phyloP scores from a whole-genome alignment of 176 grass and related monocot genomes.

The Olyra latifolia region DNA sequence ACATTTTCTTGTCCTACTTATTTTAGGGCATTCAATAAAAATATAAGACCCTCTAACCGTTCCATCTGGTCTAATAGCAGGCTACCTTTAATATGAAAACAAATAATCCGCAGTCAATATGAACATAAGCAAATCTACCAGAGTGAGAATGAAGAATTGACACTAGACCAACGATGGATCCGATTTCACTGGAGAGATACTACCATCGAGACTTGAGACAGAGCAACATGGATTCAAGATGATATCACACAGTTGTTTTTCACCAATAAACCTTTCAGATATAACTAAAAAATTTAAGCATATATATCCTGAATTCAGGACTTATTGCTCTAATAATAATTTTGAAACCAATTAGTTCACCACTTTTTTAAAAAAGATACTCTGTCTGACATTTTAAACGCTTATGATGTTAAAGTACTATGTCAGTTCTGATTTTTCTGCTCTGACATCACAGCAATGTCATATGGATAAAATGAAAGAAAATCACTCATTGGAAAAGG shows the following conservation, averaged over 20 bases:
- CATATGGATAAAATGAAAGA: neutral
- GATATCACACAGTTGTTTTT: neutral
- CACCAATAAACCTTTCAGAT: neutral
- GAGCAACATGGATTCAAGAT: neutral
- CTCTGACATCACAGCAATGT: neutral
- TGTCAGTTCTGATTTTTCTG: neutral
- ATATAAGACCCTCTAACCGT: no score
- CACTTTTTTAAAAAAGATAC: no score
- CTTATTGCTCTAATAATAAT: neutral
- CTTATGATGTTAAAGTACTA: neutral
- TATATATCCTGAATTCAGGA: neutral
- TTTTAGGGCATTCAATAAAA: no score
- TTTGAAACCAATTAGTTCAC: neutral
- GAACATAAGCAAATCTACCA: neutral
- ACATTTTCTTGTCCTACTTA: slow-evolving; percentile 1
- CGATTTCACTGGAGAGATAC: neutral
- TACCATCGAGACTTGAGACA: neutral
- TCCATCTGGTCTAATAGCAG: slow-evolving; percentile 9
- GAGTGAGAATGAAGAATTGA: neutral
- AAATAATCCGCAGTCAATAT: neutral
- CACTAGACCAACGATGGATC: neutral
- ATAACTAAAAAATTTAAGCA: neutral
- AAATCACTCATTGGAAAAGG: neutral
- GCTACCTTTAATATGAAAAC: neutral
- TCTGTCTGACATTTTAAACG: slow-evolving; percentile 20